These are phyloP conservation scores for Glarea lozoyensis DNA, from an alignment of 495 filamentous ascomycete genomes.

Conservation along the genomic window DNA sequence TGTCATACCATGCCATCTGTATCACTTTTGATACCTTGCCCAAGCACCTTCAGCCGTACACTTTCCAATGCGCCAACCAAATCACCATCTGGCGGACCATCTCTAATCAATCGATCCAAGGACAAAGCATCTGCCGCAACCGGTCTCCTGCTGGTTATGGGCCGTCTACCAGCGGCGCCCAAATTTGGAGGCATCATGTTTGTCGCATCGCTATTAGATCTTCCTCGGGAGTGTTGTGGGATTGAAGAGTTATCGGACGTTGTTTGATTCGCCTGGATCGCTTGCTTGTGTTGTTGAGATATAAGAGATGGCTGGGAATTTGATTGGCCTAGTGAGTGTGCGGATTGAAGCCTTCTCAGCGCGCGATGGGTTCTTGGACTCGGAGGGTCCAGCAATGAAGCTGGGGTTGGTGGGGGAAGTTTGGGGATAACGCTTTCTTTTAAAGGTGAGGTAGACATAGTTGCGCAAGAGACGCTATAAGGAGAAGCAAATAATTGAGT, in stretches of 20 bases:
- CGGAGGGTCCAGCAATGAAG: slow-evolving; percentile 26
- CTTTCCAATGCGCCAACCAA: slow-evolving; percentile 58
- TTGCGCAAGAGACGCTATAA: too few species aligned
- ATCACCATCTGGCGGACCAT: slow-evolving; percentile 65
- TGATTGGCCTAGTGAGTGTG: slow-evolving; percentile 40
- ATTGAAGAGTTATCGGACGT: slow-evolving; percentile 16
- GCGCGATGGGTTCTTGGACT: slow-evolving; percentile 38
- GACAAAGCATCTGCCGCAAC: slow-evolving; percentile 52
- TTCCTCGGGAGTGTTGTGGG: slow-evolving; percentile 31
- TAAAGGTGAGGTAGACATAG: slow-evolving; percentile 16
- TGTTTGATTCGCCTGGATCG: slow-evolving; percentile 18
- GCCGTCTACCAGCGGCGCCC: slow-evolving; percentile 10
- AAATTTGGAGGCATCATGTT: slow-evolving; percentile 13
- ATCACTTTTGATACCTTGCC: slow-evolving; percentile 71
- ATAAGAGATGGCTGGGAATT: slow-evolving; percentile 18
- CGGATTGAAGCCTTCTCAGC: slow-evolving; percentile 47
- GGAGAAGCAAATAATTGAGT: too few species aligned
- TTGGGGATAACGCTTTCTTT: slow-evolving; percentile 16
- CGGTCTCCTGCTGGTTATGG: slow-evolving; percentile 20
- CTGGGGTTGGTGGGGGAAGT: slow-evolving; percentile 18
- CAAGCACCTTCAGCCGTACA: slow-evolving; percentile 66
- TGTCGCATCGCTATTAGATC: slow-evolving; percentile 68
- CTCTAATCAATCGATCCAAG: slow-evolving; percentile 56
- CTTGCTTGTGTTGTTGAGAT: slow-evolving; percentile 26
- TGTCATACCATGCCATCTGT: slow-evolving; percentile 76